Base-by-base conservation (phyloP, 2,329 filamentous ascomycete genomes). In the Colletotrichum falcatum region DNA sequence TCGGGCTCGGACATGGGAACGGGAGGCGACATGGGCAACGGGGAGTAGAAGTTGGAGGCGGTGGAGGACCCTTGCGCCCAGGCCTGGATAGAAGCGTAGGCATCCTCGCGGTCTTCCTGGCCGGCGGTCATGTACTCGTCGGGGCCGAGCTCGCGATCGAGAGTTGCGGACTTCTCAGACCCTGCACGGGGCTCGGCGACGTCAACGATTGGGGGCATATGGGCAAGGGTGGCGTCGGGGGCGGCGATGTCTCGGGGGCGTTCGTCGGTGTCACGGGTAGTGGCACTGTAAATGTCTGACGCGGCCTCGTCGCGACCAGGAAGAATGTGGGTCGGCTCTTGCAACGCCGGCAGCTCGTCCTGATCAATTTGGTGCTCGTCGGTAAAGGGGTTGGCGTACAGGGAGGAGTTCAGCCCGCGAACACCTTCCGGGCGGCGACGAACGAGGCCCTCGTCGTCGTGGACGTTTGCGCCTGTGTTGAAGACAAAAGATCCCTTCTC, bases 41-140 rank as follows among this genome's bases (percentile, higher is more conserved):
- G 88, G 7, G 88, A 90, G 81, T 90, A 90, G 75, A 90, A 90
- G 65, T 72, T 69, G 75, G 84, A 83, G 12, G 81, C 79, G 75
- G 81, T 81, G 5, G 86, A 86, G 5, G 86, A 86, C 68, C 84
- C 81, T 73, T 89, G 85, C 1, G 89, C 89, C 89, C 89, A 91
- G 0, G 89, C 89, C 76, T 91, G 88, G 73, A 91, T 91, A 1
- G 88, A 89, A 55, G 86, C 85, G 75, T 86, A 90, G 1, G 86
- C 84, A 18, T 86, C 83, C 18, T 81, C 77, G 26, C 78, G 78
- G 65, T 84, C 80, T 3, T 85, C 81, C 73, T 87, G 83, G 51
- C 85, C 83, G 11, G 86, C 84, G 0, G 86, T 86, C 81, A 87
- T 84, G 78, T 82, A 88, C 74, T 88, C 86, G 70, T 87, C 81